Conservation (phyloP, 225 moss, liverwort and hornwort species). For the Polytrichum formosum region DNA sequence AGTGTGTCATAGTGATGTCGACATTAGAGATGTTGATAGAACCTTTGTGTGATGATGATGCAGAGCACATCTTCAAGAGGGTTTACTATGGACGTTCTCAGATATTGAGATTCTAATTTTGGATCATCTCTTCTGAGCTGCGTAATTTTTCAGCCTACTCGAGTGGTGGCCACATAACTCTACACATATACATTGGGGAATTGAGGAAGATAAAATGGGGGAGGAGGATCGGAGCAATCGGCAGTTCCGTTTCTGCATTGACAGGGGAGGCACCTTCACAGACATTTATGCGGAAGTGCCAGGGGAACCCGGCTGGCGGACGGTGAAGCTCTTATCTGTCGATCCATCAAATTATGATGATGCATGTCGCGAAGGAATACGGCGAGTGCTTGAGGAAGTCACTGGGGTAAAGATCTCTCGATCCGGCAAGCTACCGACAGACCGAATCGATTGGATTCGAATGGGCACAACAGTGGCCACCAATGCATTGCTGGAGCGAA, state of each 20-base stretch:
- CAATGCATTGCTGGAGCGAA: slow-evolving; percentile 89
- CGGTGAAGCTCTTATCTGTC: slow-evolving; percentile 82
- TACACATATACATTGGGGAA: no score
- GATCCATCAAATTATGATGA: slow-evolving; percentile 96
- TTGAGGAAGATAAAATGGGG: slow-evolving; percentile 21
- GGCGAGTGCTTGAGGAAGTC: slow-evolving; percentile 88
- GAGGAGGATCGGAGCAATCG: slow-evolving; percentile 68
- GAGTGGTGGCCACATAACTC: no score
- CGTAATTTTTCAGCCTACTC: no score
- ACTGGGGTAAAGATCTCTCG: slow-evolving; percentile 72
- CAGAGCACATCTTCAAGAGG: no score
- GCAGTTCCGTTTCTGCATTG: slow-evolving; percentile 95
- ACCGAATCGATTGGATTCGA: slow-evolving; percentile 93
- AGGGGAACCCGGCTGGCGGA: slow-evolving; percentile 76
- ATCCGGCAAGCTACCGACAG: slow-evolving; percentile 81
- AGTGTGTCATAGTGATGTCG: no score
- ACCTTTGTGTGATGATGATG: no score
- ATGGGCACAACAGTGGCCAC: slow-evolving; percentile 99
- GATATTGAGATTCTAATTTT: no score
- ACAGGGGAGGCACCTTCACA: slow-evolving; percentile 94
- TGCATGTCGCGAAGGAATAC: slow-evolving; percentile 95
- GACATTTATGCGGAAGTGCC: slow-evolving; percentile 98
- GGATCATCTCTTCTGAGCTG: no score
- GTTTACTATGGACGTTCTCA: no score
- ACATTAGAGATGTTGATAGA: no score